Evolutionary conservation across 257 asterid genomes (phyloP), one percentile per base, ranked within the genome.

Genomic region (Verbascum thapsus): DNA sequence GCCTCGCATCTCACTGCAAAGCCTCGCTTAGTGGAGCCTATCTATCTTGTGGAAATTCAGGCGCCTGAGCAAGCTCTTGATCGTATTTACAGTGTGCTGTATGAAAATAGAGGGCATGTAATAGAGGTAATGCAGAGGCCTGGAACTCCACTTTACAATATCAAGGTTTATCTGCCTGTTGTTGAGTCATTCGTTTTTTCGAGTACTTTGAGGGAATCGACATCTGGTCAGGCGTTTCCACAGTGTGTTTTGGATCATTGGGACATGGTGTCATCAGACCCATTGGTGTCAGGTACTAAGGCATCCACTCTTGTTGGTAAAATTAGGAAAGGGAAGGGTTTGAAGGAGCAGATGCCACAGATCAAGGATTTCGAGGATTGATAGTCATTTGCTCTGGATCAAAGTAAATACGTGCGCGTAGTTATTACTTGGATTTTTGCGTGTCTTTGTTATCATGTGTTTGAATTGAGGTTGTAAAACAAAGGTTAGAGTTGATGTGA

Each of bases 341-440:
- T 77, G 72, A 76, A 80, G 72, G 85, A 80, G 78, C 83, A 76
- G 74, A 80, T 76, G 71, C 72, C 81, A 0, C 79, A 79, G 0
- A 77, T 79, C 5, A 72, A 79, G 1, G 81, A 79, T 13, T 79
- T 7, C 0, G 79, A 79, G 70, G 81, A 80, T 43, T n/a, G n/a
- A n/a, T n/a, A n/a, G n/a, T n/a, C n/a, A n/a, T n/a, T n/a, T n/a
- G n/a, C n/a, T n/a, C n/a, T n/a, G n/a, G n/a, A n/a, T n/a, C n/a
- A n/a, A n/a, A n/a, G n/a, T n/a, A n/a, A n/a, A n/a, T n/a, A n/a
- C n/a, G n/a, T n/a, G n/a, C n/a, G n/a, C n/a, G n/a, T n/a, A n/a
- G n/a, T n/a, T n/a, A n/a, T n/a, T n/a, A n/a, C n/a, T n/a, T n/a
- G n/a, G n/a, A n/a, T n/a, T n/a, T n/a, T n/a, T n/a, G n/a, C n/a